Conservation (phyloP, 2,329 filamentous ascomycete species). For the Ceratocystis alfenasii region DNA sequence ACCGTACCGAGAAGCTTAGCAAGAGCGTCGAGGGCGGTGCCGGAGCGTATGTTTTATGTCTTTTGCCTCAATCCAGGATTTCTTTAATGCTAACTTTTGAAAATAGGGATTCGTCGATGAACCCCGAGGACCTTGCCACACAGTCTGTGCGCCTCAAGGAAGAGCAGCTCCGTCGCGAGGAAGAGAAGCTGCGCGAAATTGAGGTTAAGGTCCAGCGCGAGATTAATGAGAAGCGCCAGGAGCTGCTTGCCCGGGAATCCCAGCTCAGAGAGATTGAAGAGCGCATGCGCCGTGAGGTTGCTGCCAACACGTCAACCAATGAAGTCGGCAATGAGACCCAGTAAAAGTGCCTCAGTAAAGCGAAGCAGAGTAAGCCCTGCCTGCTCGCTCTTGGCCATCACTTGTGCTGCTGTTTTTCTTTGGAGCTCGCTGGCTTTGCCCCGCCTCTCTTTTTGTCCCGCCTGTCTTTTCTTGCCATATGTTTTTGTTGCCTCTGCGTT, state of each 20-base stretch:
- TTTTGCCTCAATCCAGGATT: slow-evolving; percentile 27
- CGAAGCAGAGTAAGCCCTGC: slow-evolving; percentile 26
- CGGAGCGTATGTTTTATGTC: slow-evolving; percentile 57
- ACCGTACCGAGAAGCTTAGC: slow-evolving; percentile 99
- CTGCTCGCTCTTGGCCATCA: slow-evolving; percentile 30
- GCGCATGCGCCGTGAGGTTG: slow-evolving; percentile 82
- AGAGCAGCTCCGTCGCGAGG: slow-evolving; percentile 95
- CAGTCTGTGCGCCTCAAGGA: slow-evolving; percentile 99
- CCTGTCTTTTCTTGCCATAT: slow-evolving; percentile 16
- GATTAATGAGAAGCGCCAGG: slow-evolving; percentile 99
- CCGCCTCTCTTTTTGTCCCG: slow-evolving; percentile 8
- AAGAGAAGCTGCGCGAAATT: slow-evolving; percentile 99
- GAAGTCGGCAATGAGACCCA: slow-evolving; percentile 38
- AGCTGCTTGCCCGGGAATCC: slow-evolving; percentile 90
- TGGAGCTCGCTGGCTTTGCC: slow-evolving; percentile 4
- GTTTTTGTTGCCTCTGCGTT: slow-evolving; percentile 21
- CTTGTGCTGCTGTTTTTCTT: slow-evolving; percentile 36
- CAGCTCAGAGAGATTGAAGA: slow-evolving; percentile 98
- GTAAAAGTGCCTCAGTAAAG: slow-evolving; percentile 12
- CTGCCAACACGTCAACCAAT: slow-evolving; percentile 36
- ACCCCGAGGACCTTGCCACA: slow-evolving; percentile 90
- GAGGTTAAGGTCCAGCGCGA: slow-evolving; percentile 99
- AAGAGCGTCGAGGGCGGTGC: slow-evolving; percentile 94
- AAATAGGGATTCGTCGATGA: slow-evolving; percentile 72
- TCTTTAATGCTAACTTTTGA: slow-evolving; percentile 14